phyloP scores from a whole-genome alignment of 2,329 filamentous ascomycete genomes.

The Talaromyces sp. region DNA sequence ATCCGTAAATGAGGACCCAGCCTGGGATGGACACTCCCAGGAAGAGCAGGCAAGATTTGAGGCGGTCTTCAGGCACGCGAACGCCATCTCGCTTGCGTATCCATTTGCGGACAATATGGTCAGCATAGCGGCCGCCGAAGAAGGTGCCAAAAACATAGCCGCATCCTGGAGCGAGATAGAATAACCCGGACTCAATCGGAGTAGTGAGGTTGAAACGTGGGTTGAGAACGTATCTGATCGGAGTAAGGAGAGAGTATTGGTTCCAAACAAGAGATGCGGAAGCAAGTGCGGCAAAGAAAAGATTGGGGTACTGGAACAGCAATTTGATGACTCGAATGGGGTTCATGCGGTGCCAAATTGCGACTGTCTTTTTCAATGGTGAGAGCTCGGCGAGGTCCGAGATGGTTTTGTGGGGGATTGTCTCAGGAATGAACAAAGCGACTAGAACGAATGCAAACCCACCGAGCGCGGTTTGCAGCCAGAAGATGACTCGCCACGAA shows the following conservation, averaged over 20 bases:
- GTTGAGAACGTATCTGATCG: conserved; percentile 70
- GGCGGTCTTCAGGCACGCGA: conserved; percentile 66
- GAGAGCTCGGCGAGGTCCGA: conserved; percentile 59
- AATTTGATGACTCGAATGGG: conserved; percentile 60
- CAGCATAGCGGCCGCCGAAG: conserved; percentile 69
- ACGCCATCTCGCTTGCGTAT: conserved; percentile 56
- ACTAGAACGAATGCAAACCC: conserved; percentile 59
- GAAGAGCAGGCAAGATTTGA: conserved; percentile 58
- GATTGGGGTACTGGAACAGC: conserved; percentile 66
- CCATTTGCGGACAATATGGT: conserved; percentile 63
- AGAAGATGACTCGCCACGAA: conserved; percentile 73
- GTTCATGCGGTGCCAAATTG: conserved; percentile 63
- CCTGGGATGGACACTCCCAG: conserved; percentile 57
- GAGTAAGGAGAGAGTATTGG: conserved; percentile 67
- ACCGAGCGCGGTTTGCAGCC: conserved; percentile 68
- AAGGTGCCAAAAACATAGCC: conserved; percentile 69
- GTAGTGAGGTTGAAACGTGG: conserved; percentile 66
- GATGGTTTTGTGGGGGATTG: conserved; percentile 63
- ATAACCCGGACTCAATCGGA: conserved; percentile 66
- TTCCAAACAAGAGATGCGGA: conserved; percentile 69
- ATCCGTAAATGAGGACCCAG: conserved; percentile 68
- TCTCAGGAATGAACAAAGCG: conserved; percentile 68
- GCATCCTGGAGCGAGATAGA: conserved; percentile 70
- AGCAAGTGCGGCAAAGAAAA: conserved; percentile 60
- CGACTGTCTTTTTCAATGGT: conserved; percentile 47